These are phyloP conservation scores for Inonotus obliquus DNA, from an alignment of 1,284 basidiomycete genomes.

Conservation along the genomic window DNA sequence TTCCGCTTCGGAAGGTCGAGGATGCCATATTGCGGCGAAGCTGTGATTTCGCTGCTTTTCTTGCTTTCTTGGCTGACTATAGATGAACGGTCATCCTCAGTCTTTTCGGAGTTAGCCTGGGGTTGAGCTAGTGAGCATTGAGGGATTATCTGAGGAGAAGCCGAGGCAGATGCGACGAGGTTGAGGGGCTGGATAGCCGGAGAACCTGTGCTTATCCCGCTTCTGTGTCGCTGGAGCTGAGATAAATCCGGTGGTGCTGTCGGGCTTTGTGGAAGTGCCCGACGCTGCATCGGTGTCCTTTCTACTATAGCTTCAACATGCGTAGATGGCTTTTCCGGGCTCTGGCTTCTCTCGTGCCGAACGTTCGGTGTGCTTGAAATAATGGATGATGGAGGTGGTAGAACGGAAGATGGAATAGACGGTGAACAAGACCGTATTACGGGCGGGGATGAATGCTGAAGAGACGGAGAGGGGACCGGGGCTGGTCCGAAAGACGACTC, in stretches of 20 bases:
- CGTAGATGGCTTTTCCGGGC: neutral
- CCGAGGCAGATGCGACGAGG: neutral
- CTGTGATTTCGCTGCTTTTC: neutral
- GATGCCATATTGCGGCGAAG: slow-evolving; percentile 26
- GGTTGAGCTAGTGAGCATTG: neutral
- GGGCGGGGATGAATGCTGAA: neutral
- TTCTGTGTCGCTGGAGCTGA: neutral
- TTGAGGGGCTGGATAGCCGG: neutral
- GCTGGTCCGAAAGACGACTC: neutral
- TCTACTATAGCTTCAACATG: neutral
- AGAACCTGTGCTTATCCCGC: neutral
- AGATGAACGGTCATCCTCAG: neutral
- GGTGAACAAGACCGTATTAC: neutral
- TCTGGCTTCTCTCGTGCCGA: neutral
- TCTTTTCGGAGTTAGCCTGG: neutral
- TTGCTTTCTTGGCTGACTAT: neutral
- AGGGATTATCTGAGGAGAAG: too few relatives aligned
- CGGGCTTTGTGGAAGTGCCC: slow-evolving; percentile 8
- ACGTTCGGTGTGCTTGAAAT: neutral
- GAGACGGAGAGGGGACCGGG: neutral
- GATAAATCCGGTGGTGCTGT: neutral
- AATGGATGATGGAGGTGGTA: neutral
- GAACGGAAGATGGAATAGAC: neutral
- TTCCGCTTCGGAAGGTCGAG: slow-evolving; percentile 22
- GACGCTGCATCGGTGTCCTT: slow-evolving; percentile 2